Base-by-base conservation (phyloP, 73 alveolate genomes). In the Urostyla sp. region DNA sequence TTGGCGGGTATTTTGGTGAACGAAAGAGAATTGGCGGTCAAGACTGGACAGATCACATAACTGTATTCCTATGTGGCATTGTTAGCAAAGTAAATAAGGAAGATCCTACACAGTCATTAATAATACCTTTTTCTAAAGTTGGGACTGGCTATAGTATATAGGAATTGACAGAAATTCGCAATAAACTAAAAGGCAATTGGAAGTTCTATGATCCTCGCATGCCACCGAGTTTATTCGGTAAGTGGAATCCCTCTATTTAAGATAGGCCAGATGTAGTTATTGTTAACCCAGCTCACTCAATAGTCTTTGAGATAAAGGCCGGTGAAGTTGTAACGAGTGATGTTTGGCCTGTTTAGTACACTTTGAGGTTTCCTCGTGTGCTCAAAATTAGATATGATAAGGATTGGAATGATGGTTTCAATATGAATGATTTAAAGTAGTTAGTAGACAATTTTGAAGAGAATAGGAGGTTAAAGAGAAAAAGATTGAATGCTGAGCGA, bases 1-100 rank as follows among this genome's bases (percentile, higher is more conserved):
- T 96, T 32, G 99, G 99, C 32, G 99, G 99, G 0, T 96, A 91
- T 82, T 96, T 88, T 81, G 99, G 99, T 2, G 96, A 96, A 58
- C 84, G 95, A 37, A 91, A 76, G 86, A 88, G 98, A 66, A 91
- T 90, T 20, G 96, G 92, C 0, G 94, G 94, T 44, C 80, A 84
- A 59, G 95, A 92, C 69, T 91, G 91, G 91, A 52, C 93, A 45
- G 97, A 94, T 66, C 94, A 91, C 81, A 75, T 95, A 11, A 91
- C 95, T 21, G 97, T 95, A n/a, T 96, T 94, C 76, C 80, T 96
- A 44, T 81, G 90, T 67, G 99, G 98, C n/a, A 91, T 94, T 15
- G 88, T 83, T 0, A 88, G 88, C 77, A 85, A 88, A 66, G 50
- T 90, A 13, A 97, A 96, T 72, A 46, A 44, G 31, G 60, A 78